Conservation (phyloP, 169 alveolate genomes). For the Plasmodium ovale region DNA sequence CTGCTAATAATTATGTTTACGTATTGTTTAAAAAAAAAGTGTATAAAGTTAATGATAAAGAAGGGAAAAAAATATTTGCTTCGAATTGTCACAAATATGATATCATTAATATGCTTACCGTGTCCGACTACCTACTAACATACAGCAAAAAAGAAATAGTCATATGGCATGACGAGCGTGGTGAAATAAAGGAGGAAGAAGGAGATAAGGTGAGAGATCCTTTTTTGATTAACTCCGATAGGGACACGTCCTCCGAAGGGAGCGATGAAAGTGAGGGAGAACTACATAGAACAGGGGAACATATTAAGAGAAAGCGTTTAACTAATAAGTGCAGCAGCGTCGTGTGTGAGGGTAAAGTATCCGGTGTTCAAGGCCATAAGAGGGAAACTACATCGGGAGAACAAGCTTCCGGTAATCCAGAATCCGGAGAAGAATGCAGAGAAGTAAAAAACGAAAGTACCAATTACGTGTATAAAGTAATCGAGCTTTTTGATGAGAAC, state of each 20-base stretch:
- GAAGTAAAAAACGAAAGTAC: not conserved
- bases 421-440: not conserved
- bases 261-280: conserved; percentile 17
- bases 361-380: conserved; percentile 1
- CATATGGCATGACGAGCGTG: conserved; percentile 37
- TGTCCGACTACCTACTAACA: conserved; percentile 42
- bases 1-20: conserved; percentile 34
- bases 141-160: conserved; percentile 68
- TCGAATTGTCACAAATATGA: conserved; percentile 1
- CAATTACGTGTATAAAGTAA: conserved; percentile 56
- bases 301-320: too few relatives aligned
- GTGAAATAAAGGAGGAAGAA: not conserved
- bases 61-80: conserved; percentile 23
- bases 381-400: not conserved
- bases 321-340: too few relatives aligned
- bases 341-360: too few relatives aligned
- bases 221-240: not conserved
- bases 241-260: conserved; percentile 5
- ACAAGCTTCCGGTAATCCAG: not conserved
- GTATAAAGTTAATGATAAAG: conserved; percentile 55
- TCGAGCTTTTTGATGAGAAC: conserved; percentile 44
- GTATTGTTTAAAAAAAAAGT: conserved; percentile 42
- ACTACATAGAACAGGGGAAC: too few relatives aligned
- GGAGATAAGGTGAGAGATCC: not conserved
- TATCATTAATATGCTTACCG: conserved; percentile 39